Evolutionary conservation across 768 basidiomycete genomes (phyloP), one percentile per base, ranked within the genome.

Genomic region (Russula dissimulans): DNA sequence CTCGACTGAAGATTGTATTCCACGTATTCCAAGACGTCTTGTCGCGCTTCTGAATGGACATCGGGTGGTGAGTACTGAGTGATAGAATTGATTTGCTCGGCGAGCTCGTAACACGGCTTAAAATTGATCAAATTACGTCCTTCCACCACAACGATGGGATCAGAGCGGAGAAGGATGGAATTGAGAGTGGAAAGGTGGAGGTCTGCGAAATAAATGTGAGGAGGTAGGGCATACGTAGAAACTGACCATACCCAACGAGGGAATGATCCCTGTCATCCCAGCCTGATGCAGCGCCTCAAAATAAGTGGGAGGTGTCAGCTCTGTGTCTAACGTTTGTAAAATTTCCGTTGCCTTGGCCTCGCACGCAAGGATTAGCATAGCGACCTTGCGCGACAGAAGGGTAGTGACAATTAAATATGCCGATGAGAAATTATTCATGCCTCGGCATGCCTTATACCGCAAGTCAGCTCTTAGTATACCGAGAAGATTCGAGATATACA

Each of bases 41-140:
- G 49, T 39, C 55, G 60, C 10, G n/a, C 39, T 18, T 32, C 47
- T 26, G 15, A 17, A 29, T 11, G 12, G 43, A 31, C 12, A 17
- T 7, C 36, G 34, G 49, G 34, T 6, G 55, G 44, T 7, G 26
- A 36, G 55, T 46, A 61, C 55, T 47, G 54, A 4, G 15, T 14
- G 31, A 61, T 17, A 3, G 43, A 41, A 26, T 57, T 15, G 41
- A 62, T 56, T 45, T 57, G 56, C n/a, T 53, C 51, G 15, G 61
- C 61, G 2, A 62, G 45, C 3, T 41, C 38, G 9, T 45, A 29
- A n/a, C 39, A 53, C n/a, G 3, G 31, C 18, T 22, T 48, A 39
- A 62, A 62, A 22, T 62, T 50, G 5, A 62, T 44, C 14, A 62
- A 18, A 14, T 29, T 3, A 38, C 53, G 56, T 4, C 56, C 60